A percentile compares a stretch with the other conserved stretches of the same genome.
phyloP scores from a whole-genome alignment of 202 grass and related monocot genomes.

The Schoenoplectus triqueter region DNA sequence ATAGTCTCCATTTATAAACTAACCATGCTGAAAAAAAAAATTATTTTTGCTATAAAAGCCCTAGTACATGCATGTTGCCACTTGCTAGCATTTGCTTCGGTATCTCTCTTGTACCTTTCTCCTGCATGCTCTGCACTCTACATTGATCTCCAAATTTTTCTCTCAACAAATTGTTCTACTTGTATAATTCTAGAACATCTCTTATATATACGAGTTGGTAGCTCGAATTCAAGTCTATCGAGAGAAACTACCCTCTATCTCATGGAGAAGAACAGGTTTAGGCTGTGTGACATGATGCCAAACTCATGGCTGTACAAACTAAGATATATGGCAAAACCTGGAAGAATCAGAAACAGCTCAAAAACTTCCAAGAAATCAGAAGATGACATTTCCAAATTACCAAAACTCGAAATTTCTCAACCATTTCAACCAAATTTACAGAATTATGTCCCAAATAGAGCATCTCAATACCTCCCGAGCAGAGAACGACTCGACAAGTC shows the following conservation, averaged over 20 bases:
- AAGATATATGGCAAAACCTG: conserved; percentile 39
- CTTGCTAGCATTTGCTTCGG: neutral
- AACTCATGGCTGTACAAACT: conserved; percentile 84
- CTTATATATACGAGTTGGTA: neutral
- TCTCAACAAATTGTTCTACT: conserved; percentile 9
- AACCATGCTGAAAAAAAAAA: no score
- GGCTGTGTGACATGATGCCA: conserved; percentile 62
- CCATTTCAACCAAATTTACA: conserved; percentile 38
- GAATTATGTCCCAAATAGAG: conserved; percentile 55
- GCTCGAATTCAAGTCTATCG: conserved; percentile 17
- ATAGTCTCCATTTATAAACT: no score
- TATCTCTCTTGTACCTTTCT: neutral
- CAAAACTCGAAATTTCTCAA: conserved; percentile 13
- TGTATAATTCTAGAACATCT: conserved; percentile 15
- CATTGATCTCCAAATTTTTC: neutral
- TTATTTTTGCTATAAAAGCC: neutral
- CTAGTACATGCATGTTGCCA: neutral
- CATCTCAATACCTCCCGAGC: conserved; percentile 77
- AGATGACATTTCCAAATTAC: neutral
- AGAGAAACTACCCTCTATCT: conserved; percentile 19
- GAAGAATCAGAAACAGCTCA: conserved; percentile 30
- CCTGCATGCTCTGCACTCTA: neutral
- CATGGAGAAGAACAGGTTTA: conserved; percentile 64
- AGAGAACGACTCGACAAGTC: conserved; percentile 47
- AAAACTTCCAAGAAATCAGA: conserved; percentile 36